Evolutionary conservation across 2,329 filamentous ascomycete genomes (phyloP), one percentile per base, ranked within the genome.

Genomic region (Orbilia javanica): DNA sequence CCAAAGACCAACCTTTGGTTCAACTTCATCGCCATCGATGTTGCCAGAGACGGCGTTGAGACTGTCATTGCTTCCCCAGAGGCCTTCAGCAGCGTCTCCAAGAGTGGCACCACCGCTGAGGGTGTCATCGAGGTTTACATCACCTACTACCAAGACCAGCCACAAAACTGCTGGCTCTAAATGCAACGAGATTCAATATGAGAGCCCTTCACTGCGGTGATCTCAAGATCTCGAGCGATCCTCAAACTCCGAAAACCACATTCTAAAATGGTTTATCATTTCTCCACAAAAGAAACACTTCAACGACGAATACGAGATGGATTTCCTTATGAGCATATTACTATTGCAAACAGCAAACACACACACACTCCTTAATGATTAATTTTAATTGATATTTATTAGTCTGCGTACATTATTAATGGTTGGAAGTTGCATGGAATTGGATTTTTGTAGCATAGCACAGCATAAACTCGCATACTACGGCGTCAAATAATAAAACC

Each of bases 401-500:
- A 11, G 53, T 11, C 11, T 39, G 11, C 27, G 44, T 27, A 36
- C 18, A n/a, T 55, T 42, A 22, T 20, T 53, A 50, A 67, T 67
- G 62, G 25, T 50, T 52, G 62, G 62, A 66, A 66, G 27, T 18
- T 22, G 62, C 20, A 65, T 52, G 42, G 50, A 67, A 25, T 67
- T 44, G 18, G 13, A 27, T 36, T 67, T 50, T 18, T 53, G 48
- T 67, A 67, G 68, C 27, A 71, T 64, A 64, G 44, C 22, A 71
- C 13, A 53, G 57, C 68, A 71, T 71, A 31, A 34, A 36, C 48
- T 64, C 64, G 64, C 64, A 68, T 68, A 53, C 13, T 36, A 53
- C 46, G 68, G 68, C 55, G 68, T 71, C 68, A 71, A 70, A 64
- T 64, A 71, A 52, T 60, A 39, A 60, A 60, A 60, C 55, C 55